These are phyloP conservation scores for Myrica gale DNA, from an alignment of 306 rosid species.

Conservation along the genomic window DNA sequence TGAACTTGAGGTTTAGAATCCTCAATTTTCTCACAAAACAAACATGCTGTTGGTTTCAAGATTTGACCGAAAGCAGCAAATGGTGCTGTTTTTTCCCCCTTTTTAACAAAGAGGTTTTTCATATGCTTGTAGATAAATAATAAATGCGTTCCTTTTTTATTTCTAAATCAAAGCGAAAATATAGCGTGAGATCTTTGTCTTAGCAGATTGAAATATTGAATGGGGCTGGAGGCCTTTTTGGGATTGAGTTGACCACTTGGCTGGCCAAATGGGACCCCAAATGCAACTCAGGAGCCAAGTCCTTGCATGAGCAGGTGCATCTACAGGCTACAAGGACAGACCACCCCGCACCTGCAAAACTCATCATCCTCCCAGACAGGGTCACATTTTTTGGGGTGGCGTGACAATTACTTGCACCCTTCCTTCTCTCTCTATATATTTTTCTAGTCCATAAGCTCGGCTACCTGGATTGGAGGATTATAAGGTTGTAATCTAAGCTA, in stretches of 20 bases:
- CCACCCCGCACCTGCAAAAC: constrained; percentile 27
- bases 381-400: constrained; percentile 3
- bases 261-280: not conserved
- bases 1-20: too few species aligned
- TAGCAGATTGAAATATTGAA: not conserved
- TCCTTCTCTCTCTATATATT: too few species aligned
- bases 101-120: too few species aligned
- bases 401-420: constrained; percentile 1
- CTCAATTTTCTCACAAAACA: too few species aligned
- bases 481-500: too few species aligned
- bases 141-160: not conserved
- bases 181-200: not conserved
- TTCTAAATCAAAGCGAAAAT: not conserved
- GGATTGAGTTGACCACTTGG: not conserved
- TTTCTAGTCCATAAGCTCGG: too few species aligned
- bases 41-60: too few species aligned
- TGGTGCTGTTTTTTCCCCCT: too few species aligned
- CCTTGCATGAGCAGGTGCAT: constrained; percentile 5
- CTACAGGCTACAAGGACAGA: constrained; percentile 30
- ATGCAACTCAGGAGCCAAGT: not conserved
- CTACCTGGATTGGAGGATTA: too few species aligned
- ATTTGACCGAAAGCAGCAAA: not conserved
- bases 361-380: not conserved
- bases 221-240: not conserved
- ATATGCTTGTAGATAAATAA: not conserved